phyloP scores from a whole-genome alignment of 805 yeast genomes.

The Candida ortonii region DNA sequence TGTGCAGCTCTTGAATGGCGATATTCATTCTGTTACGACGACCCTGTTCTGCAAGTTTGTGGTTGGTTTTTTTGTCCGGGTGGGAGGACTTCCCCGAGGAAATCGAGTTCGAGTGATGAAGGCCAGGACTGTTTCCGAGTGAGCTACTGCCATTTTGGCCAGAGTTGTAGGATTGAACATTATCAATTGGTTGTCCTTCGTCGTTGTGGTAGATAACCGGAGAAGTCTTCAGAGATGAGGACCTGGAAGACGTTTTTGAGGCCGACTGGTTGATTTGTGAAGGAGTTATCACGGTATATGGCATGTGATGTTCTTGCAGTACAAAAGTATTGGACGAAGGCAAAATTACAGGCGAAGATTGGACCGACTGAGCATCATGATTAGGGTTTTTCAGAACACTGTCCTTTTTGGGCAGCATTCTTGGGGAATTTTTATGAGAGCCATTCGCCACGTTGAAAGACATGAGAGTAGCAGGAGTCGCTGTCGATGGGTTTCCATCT shows the following conservation, averaged over 20 bases:
- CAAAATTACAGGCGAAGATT: constrained; percentile 37
- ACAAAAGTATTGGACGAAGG: constrained; percentile 29
- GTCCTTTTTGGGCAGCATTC: constrained; percentile 22
- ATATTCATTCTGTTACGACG: constrained; percentile 87
- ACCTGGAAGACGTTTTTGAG: constrained; percentile 11
- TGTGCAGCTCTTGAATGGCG: constrained; percentile 75
- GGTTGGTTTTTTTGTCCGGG: constrained; percentile 61
- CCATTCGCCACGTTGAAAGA: constrained; percentile 22
- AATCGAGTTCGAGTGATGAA: constrained; percentile 8
- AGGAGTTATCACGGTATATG: constrained; percentile 8
- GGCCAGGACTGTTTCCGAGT: neutral
- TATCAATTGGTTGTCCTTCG: constrained; percentile 5
- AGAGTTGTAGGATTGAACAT: too few relatives aligned
- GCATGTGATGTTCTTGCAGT: constrained; percentile 12
- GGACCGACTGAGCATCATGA: constrained; percentile 28
- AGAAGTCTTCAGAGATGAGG: constrained; percentile 18
- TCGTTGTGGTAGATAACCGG: constrained; percentile 16
- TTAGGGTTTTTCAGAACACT: constrained; percentile 32
- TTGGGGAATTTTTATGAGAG: constrained; percentile 19
- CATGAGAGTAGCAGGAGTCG: constrained; percentile 34
- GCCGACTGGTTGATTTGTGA: constrained; percentile 8
- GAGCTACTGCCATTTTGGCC: neutral
- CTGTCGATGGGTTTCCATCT: constrained; percentile 19
- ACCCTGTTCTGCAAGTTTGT: constrained; percentile 95
- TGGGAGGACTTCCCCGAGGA: constrained; percentile 12